Conservation (phyloP, 805 yeast species). For the Cyberlindnera mississippiensis region DNA sequence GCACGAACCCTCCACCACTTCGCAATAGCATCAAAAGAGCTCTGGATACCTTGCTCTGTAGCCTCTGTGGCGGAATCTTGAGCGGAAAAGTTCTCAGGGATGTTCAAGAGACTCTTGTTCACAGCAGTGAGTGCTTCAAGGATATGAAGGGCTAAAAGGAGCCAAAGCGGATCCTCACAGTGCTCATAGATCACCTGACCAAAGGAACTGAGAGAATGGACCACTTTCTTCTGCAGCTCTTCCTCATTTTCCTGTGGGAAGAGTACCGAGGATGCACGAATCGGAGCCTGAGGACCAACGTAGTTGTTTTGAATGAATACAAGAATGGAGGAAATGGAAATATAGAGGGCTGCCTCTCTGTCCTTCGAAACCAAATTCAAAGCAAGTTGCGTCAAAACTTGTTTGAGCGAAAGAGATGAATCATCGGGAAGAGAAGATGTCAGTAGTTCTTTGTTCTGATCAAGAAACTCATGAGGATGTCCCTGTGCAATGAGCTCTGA, state of each 20-base stretch:
- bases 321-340: constrained; percentile 59
- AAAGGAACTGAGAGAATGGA: constrained; percentile 44
- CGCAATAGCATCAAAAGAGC: constrained; percentile 38
- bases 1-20: constrained; percentile 79
- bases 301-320: constrained; percentile 70
- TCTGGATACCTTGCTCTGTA: constrained; percentile 8
- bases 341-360: constrained; percentile 12
- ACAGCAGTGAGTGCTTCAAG: constrained; percentile 38
- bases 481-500: constrained; percentile 5
- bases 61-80: constrained; percentile 28
- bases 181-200: constrained; percentile 74
- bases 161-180: constrained; percentile 44
- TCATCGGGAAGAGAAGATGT: constrained; percentile 5
- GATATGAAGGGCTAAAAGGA: constrained; percentile 39
- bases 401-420: constrained; percentile 6
- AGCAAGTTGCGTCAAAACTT: constrained; percentile 7
- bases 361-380: constrained; percentile 3
- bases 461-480: constrained; percentile 11
- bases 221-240: constrained; percentile 24
- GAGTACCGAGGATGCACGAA: constrained; percentile 32
- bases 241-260: constrained; percentile 13
- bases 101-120: constrained; percentile 28
- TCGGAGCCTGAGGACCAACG: constrained; percentile 71
- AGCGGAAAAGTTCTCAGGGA: constrained; percentile 17
- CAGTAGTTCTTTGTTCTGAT: constrained; percentile 1